Base-by-base conservation (phyloP, 2,329 filamentous ascomycete genomes). In the Xylaria multiplex region DNA sequence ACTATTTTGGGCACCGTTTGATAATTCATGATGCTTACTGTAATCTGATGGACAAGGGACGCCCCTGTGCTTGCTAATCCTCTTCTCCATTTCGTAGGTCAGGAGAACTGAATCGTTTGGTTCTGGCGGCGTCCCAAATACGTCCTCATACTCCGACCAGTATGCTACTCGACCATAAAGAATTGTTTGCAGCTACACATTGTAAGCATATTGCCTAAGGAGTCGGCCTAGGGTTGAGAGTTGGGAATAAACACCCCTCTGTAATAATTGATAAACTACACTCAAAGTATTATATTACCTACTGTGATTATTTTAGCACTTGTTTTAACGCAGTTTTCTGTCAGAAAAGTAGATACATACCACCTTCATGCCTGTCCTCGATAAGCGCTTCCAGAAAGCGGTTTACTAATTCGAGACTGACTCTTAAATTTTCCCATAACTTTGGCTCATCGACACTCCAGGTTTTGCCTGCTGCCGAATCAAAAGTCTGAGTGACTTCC, bases 371-470 rank as follows among this genome's bases (percentile, higher is more conserved):
- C 49, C 22, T 55, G 7, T 62, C 59, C 13, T 40, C 13, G 6
- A 62, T 55, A 6, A 62, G 32, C 5, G 59, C 19, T 19, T 19
- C 6, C 2, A 62, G 22, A 2, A 62, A 42, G 2, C 59, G 59
- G 32, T 62, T 62, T 19, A 24, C 43, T 19, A 62, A 37, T 22
- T 62, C 59, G 8, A 62, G 27, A 19, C n/a, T 24, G 30, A 56
- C 30, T 6, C 11, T 32, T 13, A 56, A 2, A 22, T 6, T 6
- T 3, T 49, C 52, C 59, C 59, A 62, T n/a, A 62, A 1, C 6
- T 16, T 24, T n/a, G 42, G 43, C 2, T 62, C 52, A 32, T 65
- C 62, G 22, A 61, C 62, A n/a, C 50, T 65, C 62, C 62, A 65
- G n/a, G 16, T 61, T 32, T 27, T 60, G 11, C 19, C 49, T 6